phyloP scores from a whole-genome alignment of 148 eudicot species.

The Drosera capensis region DNA sequence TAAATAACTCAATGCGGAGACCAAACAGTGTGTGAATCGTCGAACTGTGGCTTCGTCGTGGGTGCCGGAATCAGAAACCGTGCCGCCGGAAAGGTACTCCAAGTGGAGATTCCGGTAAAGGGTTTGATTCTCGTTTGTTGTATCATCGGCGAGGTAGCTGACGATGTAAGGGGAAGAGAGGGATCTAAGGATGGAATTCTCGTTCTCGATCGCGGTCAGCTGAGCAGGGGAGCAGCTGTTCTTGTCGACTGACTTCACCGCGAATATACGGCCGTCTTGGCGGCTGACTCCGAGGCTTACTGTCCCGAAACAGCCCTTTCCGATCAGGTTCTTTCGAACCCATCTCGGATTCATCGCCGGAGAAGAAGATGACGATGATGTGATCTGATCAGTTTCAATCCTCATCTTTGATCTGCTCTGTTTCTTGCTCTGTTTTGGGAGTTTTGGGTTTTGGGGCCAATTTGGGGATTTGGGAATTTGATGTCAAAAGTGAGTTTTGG shows the following conservation, averaged over 20 bases:
- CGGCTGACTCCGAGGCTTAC: conserved; percentile 30
- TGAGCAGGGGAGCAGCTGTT: conserved; percentile 9
- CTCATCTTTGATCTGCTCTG: too few species aligned
- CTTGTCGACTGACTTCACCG: conserved; percentile 49
- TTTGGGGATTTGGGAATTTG: too few species aligned
- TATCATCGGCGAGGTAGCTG: conserved; percentile 35
- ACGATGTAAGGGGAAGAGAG: conserved; percentile 49
- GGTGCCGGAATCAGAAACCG: conserved; percentile 17
- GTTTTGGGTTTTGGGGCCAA: too few species aligned
- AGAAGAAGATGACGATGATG: too few species aligned
- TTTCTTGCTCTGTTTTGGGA: too few species aligned
- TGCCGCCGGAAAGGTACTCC: conserved; percentile 63
- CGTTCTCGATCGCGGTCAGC: conserved; percentile 39
- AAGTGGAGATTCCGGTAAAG: conserved; percentile 31
- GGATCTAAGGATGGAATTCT: conserved; percentile 29
- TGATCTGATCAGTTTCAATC: too few species aligned
- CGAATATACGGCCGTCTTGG: conserved; percentile 27
- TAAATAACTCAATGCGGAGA: too few species aligned
- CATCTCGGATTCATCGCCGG: conserved; percentile 17
- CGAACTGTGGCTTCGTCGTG: too few species aligned
- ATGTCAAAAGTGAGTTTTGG: too few species aligned
- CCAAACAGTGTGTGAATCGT: too few species aligned
- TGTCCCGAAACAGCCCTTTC: conserved; percentile 53
- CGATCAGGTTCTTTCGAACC: conserved; percentile 37
- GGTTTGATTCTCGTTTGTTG: conserved; percentile 4